Evolutionary conservation across 2,329 filamentous ascomycete genomes (phyloP).

Genomic region (Exophiala aquamarina): DNA sequence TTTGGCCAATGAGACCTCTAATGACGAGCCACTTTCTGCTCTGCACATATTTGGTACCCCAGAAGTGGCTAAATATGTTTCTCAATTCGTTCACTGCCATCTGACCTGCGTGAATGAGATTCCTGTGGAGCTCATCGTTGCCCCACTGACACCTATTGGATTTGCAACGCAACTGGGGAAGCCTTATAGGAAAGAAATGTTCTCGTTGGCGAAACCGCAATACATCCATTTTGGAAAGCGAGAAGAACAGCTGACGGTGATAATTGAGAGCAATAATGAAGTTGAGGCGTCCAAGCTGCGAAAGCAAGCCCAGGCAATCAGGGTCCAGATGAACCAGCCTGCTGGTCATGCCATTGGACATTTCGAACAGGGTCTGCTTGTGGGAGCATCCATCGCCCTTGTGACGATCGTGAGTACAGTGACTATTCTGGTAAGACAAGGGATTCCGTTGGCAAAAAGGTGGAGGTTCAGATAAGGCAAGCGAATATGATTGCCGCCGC

Average conservation of each 20-base stretch:
- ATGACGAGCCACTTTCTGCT: slow-evolving; percentile 39
- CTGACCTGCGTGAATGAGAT: slow-evolving; percentile 58
- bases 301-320: slow-evolving; percentile 26
- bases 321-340: slow-evolving; percentile 37
- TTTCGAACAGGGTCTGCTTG: slow-evolving; percentile 48
- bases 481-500: no score
- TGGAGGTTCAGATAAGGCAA: no score
- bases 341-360: slow-evolving; percentile 42
- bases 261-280: slow-evolving; percentile 4
- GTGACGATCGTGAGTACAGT: background rate
- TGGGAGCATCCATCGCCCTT: slow-evolving; percentile 1
- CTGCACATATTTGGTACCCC: slow-evolving; percentile 55
- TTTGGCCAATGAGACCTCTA: background rate
- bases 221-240: slow-evolving; percentile 32
- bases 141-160: slow-evolving; percentile 7
- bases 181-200: slow-evolving; percentile 46
- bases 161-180: slow-evolving; percentile 2
- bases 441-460: background rate
- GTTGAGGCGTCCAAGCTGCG: slow-evolving; percentile 17
- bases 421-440: background rate
- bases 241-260: slow-evolving; percentile 15
- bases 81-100: slow-evolving; percentile 54
- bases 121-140: slow-evolving; percentile 52
- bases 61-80: slow-evolving; percentile 58
- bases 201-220: slow-evolving; percentile 48